Evolutionary conservation across 306 rosid species (phyloP), one percentile per base, ranked within the genome.

Genomic region (Sicyos edulis): DNA sequence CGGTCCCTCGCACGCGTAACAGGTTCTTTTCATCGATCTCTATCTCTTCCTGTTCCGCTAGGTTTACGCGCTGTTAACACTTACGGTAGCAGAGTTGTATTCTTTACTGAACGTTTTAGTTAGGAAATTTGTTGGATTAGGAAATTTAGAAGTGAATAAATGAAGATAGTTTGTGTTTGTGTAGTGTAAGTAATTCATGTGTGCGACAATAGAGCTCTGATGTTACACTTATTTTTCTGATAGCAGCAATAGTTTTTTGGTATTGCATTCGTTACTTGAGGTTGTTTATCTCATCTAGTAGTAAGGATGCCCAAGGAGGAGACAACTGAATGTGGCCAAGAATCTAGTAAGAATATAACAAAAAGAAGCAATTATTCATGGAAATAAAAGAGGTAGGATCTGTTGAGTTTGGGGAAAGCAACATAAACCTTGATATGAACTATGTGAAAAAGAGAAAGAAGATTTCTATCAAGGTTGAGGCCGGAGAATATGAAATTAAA

Each of bases 381-480:
- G 40, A 66, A 21, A 19, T 21, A 52, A 12, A 44, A 19, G 72
- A 45, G 7, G 37, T 45, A 13, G 10, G 72, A 66, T 66, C 55
- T 20, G n/a, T 22, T 47, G 55, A 47, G 37, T 19, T 66, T 8
- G 40, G 29, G 55, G 37, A 44, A 47, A 44, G 72, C 72, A 44
- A 45, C 26, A 44, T 47, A 21, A 45, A 66, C 55, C 7, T n/a
- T 20, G 72, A 65, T 10, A 66, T 11, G 26, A 65, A 42, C n/a
- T n/a, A n/a, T n/a, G n/a, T n/a, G 72, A 66, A 66, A 66, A 45
- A 44, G 11, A 20, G 34, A 65, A 44, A 10, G 54, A 65, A 44
- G 71, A 44, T 6, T 19, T 5, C 72, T 66, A 21, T 66, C 40
- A 21, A 66, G 72, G 54, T 8, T 20, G 72, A 66, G 37, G 72